Conservation (phyloP, 1,284 basidiomycete species). For the Cutaneotrichosporon sp. region DNA sequence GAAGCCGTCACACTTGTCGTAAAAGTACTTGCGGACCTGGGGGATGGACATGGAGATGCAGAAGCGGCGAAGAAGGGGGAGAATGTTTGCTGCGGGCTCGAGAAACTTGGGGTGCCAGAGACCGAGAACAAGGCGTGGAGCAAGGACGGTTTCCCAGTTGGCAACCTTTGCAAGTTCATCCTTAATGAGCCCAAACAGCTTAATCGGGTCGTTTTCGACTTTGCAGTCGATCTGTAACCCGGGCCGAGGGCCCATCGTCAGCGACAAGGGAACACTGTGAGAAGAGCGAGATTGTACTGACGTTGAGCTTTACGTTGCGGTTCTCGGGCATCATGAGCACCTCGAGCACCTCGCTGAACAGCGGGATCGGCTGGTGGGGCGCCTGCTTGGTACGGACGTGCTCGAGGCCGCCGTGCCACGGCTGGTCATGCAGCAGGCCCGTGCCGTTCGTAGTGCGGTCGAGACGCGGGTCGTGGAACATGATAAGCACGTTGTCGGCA, state of each 20-base stretch:
- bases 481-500: slow-evolving; percentile 77
- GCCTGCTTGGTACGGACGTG: slow-evolving; percentile 73
- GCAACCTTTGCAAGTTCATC: slow-evolving; percentile 63
- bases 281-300: slow-evolving; percentile 63
- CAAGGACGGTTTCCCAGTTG: slow-evolving; percentile 72
- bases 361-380: slow-evolving; percentile 80
- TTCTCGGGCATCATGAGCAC: slow-evolving; percentile 63
- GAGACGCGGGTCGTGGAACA: slow-evolving; percentile 85
- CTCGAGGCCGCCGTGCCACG: slow-evolving; percentile 49
- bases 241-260: slow-evolving; percentile 58
- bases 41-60: slow-evolving; percentile 67
- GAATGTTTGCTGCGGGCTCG: slow-evolving; percentile 62
- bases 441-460: slow-evolving; percentile 55
- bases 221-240: slow-evolving; percentile 55
- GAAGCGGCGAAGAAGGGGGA: slow-evolving; percentile 78
- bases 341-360: slow-evolving; percentile 73
- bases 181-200: slow-evolving; percentile 81
- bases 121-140: slow-evolving; percentile 82
- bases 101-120: slow-evolving; percentile 72
- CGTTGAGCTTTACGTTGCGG: slow-evolving; percentile 75
- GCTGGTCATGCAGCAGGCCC: slow-evolving; percentile 52
- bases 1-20: slow-evolving; percentile 81
- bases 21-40: slow-evolving; percentile 80
- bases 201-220: slow-evolving; percentile 81
- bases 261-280: slow-evolving; percentile 55